phyloP scores from a whole-genome alignment of 148 eudicot species.

The Camellia sinensis region DNA sequence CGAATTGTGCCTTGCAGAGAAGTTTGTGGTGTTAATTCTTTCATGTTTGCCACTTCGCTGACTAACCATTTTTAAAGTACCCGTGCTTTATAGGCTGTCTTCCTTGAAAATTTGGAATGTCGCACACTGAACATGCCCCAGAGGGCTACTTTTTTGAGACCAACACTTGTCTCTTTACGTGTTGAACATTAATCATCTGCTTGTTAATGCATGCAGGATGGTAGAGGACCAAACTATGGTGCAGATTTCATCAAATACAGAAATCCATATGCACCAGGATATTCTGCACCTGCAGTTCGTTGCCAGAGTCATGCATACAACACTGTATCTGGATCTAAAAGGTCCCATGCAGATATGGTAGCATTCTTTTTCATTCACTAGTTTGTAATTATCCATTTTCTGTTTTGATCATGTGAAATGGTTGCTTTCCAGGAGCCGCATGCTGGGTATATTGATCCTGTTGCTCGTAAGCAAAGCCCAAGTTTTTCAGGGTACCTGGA shows the following conservation, averaged over 20 bases:
- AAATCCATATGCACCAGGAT: conserved; percentile 17
- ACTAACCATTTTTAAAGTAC: no score
- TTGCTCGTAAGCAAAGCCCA: conserved; percentile 11
- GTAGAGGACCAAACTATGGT: conserved; percentile 10
- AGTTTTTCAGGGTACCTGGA: conserved; percentile 17
- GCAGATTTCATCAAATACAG: conserved; percentile 8
- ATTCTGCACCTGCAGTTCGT: conserved; percentile 17
- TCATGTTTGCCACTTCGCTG: no score
- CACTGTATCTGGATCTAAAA: conserved; percentile 17
- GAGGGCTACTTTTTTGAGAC: neutral
- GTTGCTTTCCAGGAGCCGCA: conserved; percentile 30
- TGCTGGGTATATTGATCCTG: conserved; percentile 30
- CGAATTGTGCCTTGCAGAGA: no score
- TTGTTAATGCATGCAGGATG: conserved; percentile 14
- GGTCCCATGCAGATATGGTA: conserved; percentile 31
- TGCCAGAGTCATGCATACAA: conserved; percentile 4
- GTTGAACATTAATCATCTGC: neutral
- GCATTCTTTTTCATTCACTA: neutral
- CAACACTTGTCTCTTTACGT: neutral
- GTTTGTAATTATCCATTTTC: neutral
- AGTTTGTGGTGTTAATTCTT: no score
- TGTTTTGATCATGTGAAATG: neutral
- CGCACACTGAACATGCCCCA: no score
- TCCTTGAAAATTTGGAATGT: no score
- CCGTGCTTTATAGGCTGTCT: no score